A percentile compares a stretch with the other conserved stretches of the same genome.
phyloP scores from a whole-genome alignment of 805 yeast genomes.

The Monosporozyma servazzii region DNA sequence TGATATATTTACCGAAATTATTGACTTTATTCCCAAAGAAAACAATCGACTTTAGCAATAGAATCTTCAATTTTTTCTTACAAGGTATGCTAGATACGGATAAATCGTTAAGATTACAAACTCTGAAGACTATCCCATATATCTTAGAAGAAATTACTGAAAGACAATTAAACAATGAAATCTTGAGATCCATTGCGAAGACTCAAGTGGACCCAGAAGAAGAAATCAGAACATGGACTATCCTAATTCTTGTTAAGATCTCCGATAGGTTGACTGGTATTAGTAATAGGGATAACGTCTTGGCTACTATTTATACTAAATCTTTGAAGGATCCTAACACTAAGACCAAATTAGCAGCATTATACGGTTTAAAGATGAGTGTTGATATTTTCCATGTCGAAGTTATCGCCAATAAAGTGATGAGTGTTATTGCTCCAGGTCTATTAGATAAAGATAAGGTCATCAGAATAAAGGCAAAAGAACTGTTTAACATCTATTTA shows the following conservation, averaged over 20 bases:
- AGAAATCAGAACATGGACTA: conserved; percentile 26
- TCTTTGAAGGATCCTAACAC: conserved; percentile 72
- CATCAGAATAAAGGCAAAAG: conserved; percentile 65
- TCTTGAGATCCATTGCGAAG: conserved; percentile 68
- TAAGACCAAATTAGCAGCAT: conserved; percentile 66
- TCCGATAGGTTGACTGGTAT: conserved; percentile 23
- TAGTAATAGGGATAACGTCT: conserved; percentile 50
- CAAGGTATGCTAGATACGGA: conserved; percentile 84
- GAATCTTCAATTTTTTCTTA: conserved; percentile 57
- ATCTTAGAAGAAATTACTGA: conserved; percentile 60
- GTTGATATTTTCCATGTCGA: conserved; percentile 61
- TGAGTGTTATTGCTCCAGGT: conserved; percentile 80
- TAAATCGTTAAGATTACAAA: conserved; percentile 67
- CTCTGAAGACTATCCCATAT: conserved; percentile 47
- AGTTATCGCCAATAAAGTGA: conserved; percentile 66
- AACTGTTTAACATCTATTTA: conserved; percentile 55
- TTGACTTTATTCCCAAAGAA: conserved; percentile 35
- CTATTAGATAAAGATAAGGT: conserved; percentile 63
- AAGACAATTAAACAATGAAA: conserved; percentile 78
- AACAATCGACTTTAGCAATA: conserved; percentile 48
- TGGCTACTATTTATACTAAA: conserved; percentile 79
- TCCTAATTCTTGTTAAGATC: conserved; percentile 20
- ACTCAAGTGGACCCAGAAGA: conserved; percentile 27
- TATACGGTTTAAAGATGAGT: conserved; percentile 60
- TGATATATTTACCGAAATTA: conserved; percentile 52